phyloP scores from a whole-genome alignment of 2,329 filamentous ascomycete species.

The Curvularia eragrostidis region DNA sequence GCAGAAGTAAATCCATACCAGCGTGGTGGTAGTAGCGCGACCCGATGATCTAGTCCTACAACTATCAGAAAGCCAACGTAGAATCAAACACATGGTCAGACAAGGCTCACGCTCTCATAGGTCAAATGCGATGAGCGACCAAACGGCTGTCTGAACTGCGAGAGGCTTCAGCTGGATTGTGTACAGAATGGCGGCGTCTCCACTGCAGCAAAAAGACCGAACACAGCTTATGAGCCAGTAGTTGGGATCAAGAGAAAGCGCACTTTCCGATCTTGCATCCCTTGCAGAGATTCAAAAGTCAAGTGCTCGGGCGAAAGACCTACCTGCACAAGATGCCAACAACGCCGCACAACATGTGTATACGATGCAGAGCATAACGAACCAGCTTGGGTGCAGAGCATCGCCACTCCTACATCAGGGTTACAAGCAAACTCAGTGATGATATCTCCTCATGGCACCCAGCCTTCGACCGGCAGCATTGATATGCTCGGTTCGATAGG shows the following conservation, averaged over 20 bases:
- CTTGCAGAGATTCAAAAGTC: conserved; percentile 42
- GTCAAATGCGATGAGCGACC: conserved; percentile 45
- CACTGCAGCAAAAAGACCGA: conserved; percentile 24
- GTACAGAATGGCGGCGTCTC: conserved; percentile 34
- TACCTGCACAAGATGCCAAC: conserved; percentile 37
- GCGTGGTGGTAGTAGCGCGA: not conserved
- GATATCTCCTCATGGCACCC: conserved; percentile 24
- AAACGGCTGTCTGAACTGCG: conserved; percentile 42
- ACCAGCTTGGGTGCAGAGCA: conserved; percentile 43
- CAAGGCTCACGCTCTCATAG: conserved; percentile 21
- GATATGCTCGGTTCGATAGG: conserved; percentile 11
- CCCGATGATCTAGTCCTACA: not conserved
- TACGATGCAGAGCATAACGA: conserved; percentile 41
- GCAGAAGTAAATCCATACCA: not conserved
- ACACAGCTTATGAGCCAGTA: conserved; percentile 25
- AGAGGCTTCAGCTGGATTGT: conserved; percentile 37
- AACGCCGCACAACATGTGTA: conserved; percentile 32
- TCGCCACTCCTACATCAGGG: conserved; percentile 24
- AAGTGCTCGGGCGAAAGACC: conserved; percentile 44
- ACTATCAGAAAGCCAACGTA: not conserved
- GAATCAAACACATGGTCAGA: not conserved
- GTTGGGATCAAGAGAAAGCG: conserved; percentile 43
- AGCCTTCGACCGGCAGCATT: conserved; percentile 20
- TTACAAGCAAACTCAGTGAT: conserved; percentile 18
- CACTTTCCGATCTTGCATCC: conserved; percentile 41